A percentile compares a stretch with the other conserved stretches of the same genome.
phyloP scores from a whole-genome alignment of 441 rosid genomes.

The Monsonia emarginata region DNA sequence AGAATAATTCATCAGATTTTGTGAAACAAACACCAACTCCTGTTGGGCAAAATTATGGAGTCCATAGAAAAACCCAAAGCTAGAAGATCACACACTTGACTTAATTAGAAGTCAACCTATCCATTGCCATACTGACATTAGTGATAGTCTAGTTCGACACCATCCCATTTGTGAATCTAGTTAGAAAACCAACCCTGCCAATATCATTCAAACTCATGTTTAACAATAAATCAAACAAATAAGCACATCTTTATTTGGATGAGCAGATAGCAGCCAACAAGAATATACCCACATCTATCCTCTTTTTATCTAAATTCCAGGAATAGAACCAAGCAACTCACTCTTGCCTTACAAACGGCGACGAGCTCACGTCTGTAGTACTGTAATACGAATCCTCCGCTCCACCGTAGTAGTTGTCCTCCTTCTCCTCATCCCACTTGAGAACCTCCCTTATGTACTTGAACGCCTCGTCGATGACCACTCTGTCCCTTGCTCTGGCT shows the following conservation, averaged over 20 bases:
- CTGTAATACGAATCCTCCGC: conserved; percentile 85
- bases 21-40: too few relatives aligned
- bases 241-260: neutral
- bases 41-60: too few relatives aligned
- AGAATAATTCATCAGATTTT: too few relatives aligned
- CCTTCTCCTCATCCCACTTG: conserved; percentile 87
- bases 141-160: too few relatives aligned
- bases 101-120: neutral
- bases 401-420: conserved; percentile 54
- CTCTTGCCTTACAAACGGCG: conserved; percentile 64
- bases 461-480: conserved; percentile 71
- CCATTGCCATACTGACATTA: neutral
- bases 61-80: too few relatives aligned
- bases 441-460: conserved; percentile 86
- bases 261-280: neutral
- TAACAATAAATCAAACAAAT: neutral
- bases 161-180: neutral
- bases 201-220: neutral
- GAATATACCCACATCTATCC: neutral
- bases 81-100: too few relatives aligned
- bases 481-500: conserved; percentile 68
- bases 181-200: neutral
- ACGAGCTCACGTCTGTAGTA: conserved; percentile 86
- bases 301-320: neutral
- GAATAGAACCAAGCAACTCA: conserved; percentile 19